Base-by-base conservation (phyloP, 1,284 basidiomycete genomes). In the Takashimella tepidaria region DNA sequence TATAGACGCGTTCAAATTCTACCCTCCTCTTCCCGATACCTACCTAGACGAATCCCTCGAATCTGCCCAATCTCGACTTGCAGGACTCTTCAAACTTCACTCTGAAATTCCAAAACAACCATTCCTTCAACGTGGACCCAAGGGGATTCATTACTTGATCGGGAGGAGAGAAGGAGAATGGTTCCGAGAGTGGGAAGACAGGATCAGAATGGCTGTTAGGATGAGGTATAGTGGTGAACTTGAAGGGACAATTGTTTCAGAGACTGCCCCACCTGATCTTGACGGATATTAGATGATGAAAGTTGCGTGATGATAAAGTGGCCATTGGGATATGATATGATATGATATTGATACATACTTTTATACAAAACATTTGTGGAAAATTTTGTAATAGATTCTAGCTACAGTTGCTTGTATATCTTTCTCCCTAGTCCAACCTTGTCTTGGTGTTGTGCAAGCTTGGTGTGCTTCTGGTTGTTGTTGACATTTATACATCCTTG, bases 81-180 rank as follows among this genome's bases (percentile, higher is more conserved):
- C 64, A 4, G 45, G 52, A 0, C 47, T 70, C 37, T 67, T 64
- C 61, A 72, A 72, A 51, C 54, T 67, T 1, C 65, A 72, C 50
- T 68, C 65, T 3, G 65, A 72, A 48, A 27, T 74, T 8, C 70
- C 72, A 1, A 43, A 55, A 2, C 31, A 56, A 41, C 61, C 62
- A 1, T 43, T 53, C 19, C 62, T 74, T 10, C 58, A 60, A 26
- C 49, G 53, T 19, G 72, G 72, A 0, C 68, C 69, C 1, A 64
- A 67, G 47, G 75, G 75, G 3, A 61, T 76, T 11, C 73, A 74
- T 59, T 72, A 77, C 51, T 60, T 74, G 1, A 57, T 74, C 2
- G 88, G 88, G 1, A 62, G 82, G 53, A 79, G 79, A 55, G 88
- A 89, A 71, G 85, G 84, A 4, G 81, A 84, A 59, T 90, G 87